Base-by-base conservation (phyloP, 1,284 basidiomycete species). In the Ceratobasidium sp. region DNA sequence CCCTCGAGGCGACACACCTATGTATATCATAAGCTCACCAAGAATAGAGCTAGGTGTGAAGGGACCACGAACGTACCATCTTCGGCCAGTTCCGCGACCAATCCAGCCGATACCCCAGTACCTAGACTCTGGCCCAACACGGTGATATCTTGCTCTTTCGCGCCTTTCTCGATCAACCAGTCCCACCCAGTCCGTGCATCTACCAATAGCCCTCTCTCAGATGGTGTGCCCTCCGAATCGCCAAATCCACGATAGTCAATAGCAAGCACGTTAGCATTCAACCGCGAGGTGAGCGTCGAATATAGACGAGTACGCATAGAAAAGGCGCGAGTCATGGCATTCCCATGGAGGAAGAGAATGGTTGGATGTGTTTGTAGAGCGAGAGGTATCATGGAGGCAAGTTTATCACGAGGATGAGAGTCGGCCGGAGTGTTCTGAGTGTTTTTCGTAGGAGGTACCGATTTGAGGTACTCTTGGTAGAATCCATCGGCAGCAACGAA, bases 201-300 rank as follows among this genome's bases (percentile, higher is more conserved):
- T 3, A 85, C 85, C 0, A 90, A 84, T 0, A 98, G 86, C 0
- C 97, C 97, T 15, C 33, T 58, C 55, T 97, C 93, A 12, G 71
- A 75, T 89, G 97, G 97, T 0, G 84, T 84, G 0, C 96, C 95
- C 0, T 90, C 89, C 77, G 95, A 97, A 83, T 99, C 96, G 0
- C 88, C 97, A 82, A 94, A 99, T 0, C 97, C 97, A 26, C 96
- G 91, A 83, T 97, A 97, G 85, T 98, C 97, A 61, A 95, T 90
- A 0, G 91, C 92, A 23, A 98, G 85, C 1, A 98, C 92, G 83
- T 97, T 98, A 20, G 89, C 90, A 26, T 88, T 86, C 0, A 95
- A 86, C 1, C 92, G 88, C 0, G 90, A 87, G 0, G 93, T 88
- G 80, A 93, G 91, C 0, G 88, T 86, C 15, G 88, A 84, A 83